These are phyloP conservation scores for Hypoxylon sp. DNA, from an alignment of 2,329 filamentous ascomycete species.

Conservation along the genomic window DNA sequence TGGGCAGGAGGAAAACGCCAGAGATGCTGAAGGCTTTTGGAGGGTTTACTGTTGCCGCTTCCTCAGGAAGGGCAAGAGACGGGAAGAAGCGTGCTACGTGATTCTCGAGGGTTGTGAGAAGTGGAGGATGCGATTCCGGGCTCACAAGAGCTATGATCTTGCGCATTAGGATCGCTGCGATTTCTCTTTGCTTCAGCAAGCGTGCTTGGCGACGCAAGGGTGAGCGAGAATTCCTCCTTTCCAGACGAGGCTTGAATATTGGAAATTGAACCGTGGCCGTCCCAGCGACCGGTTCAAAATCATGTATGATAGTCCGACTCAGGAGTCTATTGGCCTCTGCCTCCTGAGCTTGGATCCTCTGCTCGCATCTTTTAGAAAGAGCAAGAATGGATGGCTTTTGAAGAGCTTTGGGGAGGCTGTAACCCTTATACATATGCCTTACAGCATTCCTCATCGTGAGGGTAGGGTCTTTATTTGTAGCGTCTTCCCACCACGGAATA, in stretches of 20 bases:
- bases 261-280: conserved; percentile 65
- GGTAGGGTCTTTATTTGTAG: conserved; percentile 83
- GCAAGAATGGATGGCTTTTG: conserved; percentile 74
- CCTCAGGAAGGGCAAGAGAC: conserved; percentile 53
- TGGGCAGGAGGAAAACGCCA: conserved; percentile 63
- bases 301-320: conserved; percentile 61
- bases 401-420: conserved; percentile 78
- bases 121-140: conserved; percentile 62
- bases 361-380: conserved; percentile 68
- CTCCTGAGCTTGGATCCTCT: conserved; percentile 61
- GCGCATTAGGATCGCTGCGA: conserved; percentile 64
- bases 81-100: conserved; percentile 66
- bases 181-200: conserved; percentile 57
- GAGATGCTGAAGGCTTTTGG: conserved; percentile 66
- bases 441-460: conserved; percentile 87
- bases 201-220: conserved; percentile 49
- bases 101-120: conserved; percentile 61
- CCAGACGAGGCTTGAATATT: conserved; percentile 46
- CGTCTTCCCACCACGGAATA: conserved; percentile 85
- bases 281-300: conserved; percentile 64
- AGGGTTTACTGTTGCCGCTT: conserved; percentile 18
- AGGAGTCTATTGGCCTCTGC: conserved; percentile 70
- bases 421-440: conserved; percentile 72
- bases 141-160: conserved; percentile 66
- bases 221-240: conserved; percentile 43